Base-by-base conservation (phyloP, 768 basidiomycete genomes). In the Lentinula edodes region DNA sequence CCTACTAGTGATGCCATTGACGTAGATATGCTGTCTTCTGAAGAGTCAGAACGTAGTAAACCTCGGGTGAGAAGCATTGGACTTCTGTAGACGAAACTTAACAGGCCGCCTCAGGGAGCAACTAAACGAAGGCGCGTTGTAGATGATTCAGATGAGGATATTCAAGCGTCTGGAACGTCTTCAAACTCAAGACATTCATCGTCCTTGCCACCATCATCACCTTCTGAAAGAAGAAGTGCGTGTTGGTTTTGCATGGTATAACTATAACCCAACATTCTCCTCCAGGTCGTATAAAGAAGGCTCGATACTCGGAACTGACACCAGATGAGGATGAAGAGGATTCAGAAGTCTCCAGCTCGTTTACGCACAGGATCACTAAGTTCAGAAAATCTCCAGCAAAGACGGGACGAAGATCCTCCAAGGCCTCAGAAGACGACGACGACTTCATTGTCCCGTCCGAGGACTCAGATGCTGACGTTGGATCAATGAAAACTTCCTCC, bases 1-100 rank as follows among this genome's bases (percentile, higher is more conserved):
- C 90, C 90, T 0, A 89, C 89, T 2, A 92, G 90, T 64, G 89
- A 92, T 61, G 78, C 83, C 34, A 82, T 91, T 61, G 90, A 93
- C 65, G 80, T 92, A 9, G 90, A 91, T 68, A 86, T 90, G 84
- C 64, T 85, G 53, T 79, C 78, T 7, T 81, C 79, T 36, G 82
- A 78, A 12, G 82, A 80, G 45, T 80, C 80, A 20, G 73, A 76
- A 28, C 18, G 66, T 68, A 60, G 68, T 70, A 52, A 70, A 72
- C 64, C 65, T 67, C 58, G 81, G 81, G 62, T 60, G 76, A 66
- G 58, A 34, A n/a, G 12, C 13, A 12, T 38, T 41, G n/a, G 16
- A 13, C 12, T 15, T 38, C 4, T 58, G 13, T 13, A 41, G 15
- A 15, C 5, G 23, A 32, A 38, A 16, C 56, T 50, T 20, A 52